These are phyloP conservation scores for Phialophora macrospora DNA, from an alignment of 2,329 filamentous ascomycete genomes.

Conservation along the genomic window DNA sequence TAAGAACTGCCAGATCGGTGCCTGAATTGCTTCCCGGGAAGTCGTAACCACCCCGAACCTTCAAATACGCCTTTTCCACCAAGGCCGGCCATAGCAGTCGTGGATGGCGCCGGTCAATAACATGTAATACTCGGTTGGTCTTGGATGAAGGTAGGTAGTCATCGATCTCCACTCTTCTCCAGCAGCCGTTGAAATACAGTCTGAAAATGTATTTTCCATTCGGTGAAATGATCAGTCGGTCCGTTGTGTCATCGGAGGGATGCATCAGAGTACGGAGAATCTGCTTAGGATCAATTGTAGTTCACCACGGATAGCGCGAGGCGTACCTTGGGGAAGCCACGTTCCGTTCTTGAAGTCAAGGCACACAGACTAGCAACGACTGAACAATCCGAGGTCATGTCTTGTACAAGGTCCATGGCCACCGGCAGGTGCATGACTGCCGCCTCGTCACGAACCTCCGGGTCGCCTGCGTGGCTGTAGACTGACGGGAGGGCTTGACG, in stretches of 20 bases:
- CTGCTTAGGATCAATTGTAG: slow-evolving; percentile 48
- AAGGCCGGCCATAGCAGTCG: slow-evolving; percentile 88
- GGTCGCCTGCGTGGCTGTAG: slow-evolving; percentile 42
- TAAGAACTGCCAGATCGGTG: slow-evolving; percentile 89
- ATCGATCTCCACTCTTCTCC: slow-evolving; percentile 83
- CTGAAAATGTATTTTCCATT: slow-evolving; percentile 90
- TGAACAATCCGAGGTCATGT: slow-evolving; percentile 94
- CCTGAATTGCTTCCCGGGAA: slow-evolving; percentile 97
- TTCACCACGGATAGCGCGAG: slow-evolving; percentile 13
- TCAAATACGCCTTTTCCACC: slow-evolving; percentile 94
- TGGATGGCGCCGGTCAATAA: slow-evolving; percentile 82
- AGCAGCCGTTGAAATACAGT: slow-evolving; percentile 96
- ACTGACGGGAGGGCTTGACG: slow-evolving; percentile 62
- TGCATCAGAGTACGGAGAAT: slow-evolving; percentile 74
- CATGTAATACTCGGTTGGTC: slow-evolving; percentile 77
- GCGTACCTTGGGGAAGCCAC: slow-evolving; percentile 70
- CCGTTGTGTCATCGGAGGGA: slow-evolving; percentile 68
- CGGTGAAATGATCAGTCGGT: slow-evolving; percentile 66
- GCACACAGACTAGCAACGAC: slow-evolving; percentile 95
- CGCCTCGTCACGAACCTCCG: slow-evolving; percentile 42
- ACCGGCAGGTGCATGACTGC: slow-evolving; percentile 63
- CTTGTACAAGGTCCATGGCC: slow-evolving; percentile 82
- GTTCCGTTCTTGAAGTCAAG: slow-evolving; percentile 70
- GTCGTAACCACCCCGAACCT: slow-evolving; percentile 93
- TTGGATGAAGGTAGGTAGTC: slow-evolving; percentile 81